These are phyloP conservation scores for Fusarium papillatum DNA, from an alignment of 2,329 filamentous ascomycete species.

Conservation along the genomic window DNA sequence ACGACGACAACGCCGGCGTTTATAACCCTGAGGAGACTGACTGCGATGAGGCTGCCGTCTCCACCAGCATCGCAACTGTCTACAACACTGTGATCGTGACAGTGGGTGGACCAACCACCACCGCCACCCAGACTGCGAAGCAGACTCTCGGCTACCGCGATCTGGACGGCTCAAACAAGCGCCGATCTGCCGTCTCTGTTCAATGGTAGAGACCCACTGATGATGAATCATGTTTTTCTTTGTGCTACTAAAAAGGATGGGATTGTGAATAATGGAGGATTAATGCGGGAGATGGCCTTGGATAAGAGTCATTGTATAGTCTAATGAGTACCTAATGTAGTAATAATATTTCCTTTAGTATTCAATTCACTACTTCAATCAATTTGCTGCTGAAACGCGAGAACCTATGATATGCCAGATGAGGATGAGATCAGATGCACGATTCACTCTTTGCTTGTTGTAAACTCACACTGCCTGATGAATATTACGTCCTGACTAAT, in stretches of 20 bases:
- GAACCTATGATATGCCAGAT: too few relatives aligned
- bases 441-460: too few relatives aligned
- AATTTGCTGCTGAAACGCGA: background rate
- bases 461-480: too few relatives aligned
- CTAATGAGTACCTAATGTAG: slow-evolving; percentile 25
- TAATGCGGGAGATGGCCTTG: slow-evolving; percentile 4
- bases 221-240: background rate
- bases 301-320: slow-evolving; percentile 11
- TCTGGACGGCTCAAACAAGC: slow-evolving; percentile 15
- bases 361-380: background rate
- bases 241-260: slow-evolving; percentile 8
- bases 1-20: slow-evolving; percentile 22
- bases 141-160: slow-evolving; percentile 1
- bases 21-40: slow-evolving; percentile 27
- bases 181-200: slow-evolving; percentile 26
- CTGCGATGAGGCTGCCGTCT: slow-evolving; percentile 41
- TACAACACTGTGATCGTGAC: slow-evolving; percentile 55
- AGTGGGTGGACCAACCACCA: slow-evolving; percentile 32
- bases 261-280: background rate
- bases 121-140: slow-evolving; percentile 7
- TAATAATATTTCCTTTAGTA: slow-evolving; percentile 19
- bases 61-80: slow-evolving; percentile 49
- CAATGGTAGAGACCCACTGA: slow-evolving; percentile 21
- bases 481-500: too few relatives aligned
- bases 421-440: too few relatives aligned